Evolutionary conservation across 352 stramenopile genomes (phyloP).

Genomic region (Phytophthora brassicae): DNA sequence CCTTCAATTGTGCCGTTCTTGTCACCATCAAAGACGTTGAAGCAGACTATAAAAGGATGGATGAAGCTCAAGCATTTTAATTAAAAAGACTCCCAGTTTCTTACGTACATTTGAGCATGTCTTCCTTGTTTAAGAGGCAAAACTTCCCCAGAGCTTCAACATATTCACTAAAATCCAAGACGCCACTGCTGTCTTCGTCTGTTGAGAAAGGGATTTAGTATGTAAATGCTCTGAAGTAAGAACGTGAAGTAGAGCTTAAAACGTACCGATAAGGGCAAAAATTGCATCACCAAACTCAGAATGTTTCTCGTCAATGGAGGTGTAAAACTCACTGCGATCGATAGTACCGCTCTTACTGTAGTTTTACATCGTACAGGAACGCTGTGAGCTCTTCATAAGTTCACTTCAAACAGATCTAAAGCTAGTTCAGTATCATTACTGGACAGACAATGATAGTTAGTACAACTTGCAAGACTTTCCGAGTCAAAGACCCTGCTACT

Average conservation of each 20-base stretch:
- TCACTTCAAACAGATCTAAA: background rate
- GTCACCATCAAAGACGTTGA: constrained; percentile 75
- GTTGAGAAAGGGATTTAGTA: background rate
- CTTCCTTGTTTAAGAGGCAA: constrained; percentile 70
- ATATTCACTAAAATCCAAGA: constrained; percentile 77
- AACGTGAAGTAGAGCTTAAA: background rate
- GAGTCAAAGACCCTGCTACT: background rate
- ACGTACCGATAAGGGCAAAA: constrained; percentile 63
- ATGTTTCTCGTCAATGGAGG: constrained; percentile 66
- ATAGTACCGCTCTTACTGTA: constrained; percentile 69
- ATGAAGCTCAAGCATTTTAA: too few relatives aligned
- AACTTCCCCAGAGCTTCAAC: constrained; percentile 78
- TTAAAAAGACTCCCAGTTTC: too few relatives aligned
- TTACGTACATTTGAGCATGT: constrained; percentile 68
- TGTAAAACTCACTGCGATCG: constrained; percentile 69
- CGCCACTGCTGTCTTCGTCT: constrained; percentile 73
- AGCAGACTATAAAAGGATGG: too few relatives aligned
- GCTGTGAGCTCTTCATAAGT: background rate
- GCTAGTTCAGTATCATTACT: background rate
- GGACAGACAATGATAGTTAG: background rate
- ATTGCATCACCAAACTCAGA: constrained; percentile 74
- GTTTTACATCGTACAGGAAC: background rate
- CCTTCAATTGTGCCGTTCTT: constrained; percentile 76
- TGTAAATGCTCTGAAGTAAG: background rate
- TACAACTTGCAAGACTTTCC: background rate